Conservation (phyloP, 2,329 filamentous ascomycete genomes). For the Aspergillus fischeri region DNA sequence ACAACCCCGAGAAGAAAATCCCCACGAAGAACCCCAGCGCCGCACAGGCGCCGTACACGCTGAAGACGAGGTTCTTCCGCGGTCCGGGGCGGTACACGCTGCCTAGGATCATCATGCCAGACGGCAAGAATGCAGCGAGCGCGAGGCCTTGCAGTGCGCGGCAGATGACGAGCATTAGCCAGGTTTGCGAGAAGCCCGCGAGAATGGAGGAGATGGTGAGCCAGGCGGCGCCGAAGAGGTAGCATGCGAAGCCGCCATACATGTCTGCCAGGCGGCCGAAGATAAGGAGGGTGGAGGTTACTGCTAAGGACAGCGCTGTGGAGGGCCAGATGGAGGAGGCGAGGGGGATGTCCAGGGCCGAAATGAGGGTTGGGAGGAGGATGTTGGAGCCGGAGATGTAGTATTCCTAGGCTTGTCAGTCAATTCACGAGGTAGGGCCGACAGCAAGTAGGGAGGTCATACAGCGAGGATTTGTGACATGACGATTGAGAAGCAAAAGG, state of each 20-base stretch:
- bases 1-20: slow-evolving; percentile 61
- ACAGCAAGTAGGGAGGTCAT: slow-evolving; percentile 19
- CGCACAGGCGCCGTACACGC: slow-evolving; percentile 52
- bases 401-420: slow-evolving; percentile 53
- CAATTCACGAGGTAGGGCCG: neutral
- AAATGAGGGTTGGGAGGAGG: slow-evolving; percentile 62
- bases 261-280: slow-evolving; percentile 58
- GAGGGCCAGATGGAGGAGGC: slow-evolving; percentile 56
- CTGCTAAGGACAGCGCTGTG: slow-evolving; percentile 48
- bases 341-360: slow-evolving; percentile 61
- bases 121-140: slow-evolving; percentile 66
- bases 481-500: slow-evolving; percentile 60
- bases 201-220: slow-evolving; percentile 65
- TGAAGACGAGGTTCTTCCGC: slow-evolving; percentile 65
- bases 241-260: slow-evolving; percentile 60
- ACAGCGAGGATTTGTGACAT: slow-evolving; percentile 61
- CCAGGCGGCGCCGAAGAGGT: slow-evolving; percentile 61
- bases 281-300: slow-evolving; percentile 46
- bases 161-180: slow-evolving; percentile 67
- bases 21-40: slow-evolving; percentile 51
- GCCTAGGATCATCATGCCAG: slow-evolving; percentile 63
- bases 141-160: slow-evolving; percentile 72
- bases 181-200: slow-evolving; percentile 64
- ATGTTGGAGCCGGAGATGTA: slow-evolving; percentile 71
- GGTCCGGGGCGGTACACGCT: slow-evolving; percentile 63